Evolutionary conservation across 129 eudicot genomes (phyloP), one percentile per base, ranked within the genome.

Genomic region (Helichrysum umbraculigerum): DNA sequence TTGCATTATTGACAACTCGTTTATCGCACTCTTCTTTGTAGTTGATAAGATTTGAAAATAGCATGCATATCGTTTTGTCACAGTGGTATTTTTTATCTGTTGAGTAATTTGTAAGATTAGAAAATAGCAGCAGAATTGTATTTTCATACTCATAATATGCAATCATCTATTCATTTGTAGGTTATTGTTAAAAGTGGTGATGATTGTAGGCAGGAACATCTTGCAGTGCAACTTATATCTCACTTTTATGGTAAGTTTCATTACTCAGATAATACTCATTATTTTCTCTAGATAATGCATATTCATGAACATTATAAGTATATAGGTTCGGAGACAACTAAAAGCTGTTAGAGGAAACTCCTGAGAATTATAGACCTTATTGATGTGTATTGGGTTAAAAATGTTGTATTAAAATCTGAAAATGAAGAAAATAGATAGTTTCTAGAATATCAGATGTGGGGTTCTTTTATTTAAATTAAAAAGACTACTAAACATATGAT

Each of bases 201-300:
- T 87, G 99, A 94, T 83, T 94, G 99, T 81, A 84, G 99, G 84
- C 99, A 94, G 87, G 99, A 94, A 77, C 99, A 94, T 87, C 93
- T 94, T 30, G 97, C 99, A 66, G 99, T 94, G 70, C 99, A 94
- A 71, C 96, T 94, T 78, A 94, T 94, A 34, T 91, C 96, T 79
- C 99, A 94, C 85, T 94, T 94, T 72, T 94, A 94, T 47, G 99
- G 99, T 94, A 82, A 58, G 94, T 73, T 41, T 57, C 14, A 47
- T 47, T 14, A 47, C 6, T 14, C 54, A 4, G 6, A 8, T 12
- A 47, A 12, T 82, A 72, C 74, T 57, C 50, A 28, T 73, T 79
- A 56, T 12, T 33, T 79, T 73, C n/a, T 79, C 50, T 65, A 65
- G 73, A 79, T 66, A 66, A 72, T 79, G 78, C 72, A 62, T 71